Conservation (phyloP, 1,284 basidiomycete genomes). For the Boletus hoseneyae region DNA sequence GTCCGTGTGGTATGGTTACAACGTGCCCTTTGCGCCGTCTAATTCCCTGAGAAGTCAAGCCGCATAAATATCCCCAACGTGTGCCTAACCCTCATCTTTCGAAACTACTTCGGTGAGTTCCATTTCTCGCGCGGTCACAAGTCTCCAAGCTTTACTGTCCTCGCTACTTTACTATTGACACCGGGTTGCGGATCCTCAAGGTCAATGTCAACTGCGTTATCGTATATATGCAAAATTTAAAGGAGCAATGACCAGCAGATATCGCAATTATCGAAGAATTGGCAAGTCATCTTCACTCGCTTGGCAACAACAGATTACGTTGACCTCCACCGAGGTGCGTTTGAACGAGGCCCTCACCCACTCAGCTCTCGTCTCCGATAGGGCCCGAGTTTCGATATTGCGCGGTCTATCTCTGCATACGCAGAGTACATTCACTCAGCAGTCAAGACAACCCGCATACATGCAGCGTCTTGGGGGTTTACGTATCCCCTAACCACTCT, state of each 20-base stretch:
- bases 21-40: conserved; percentile 13
- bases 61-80: conserved; percentile 19
- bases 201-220: neutral
- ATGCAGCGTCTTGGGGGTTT: neutral
- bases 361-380: neutral
- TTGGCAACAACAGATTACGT: neutral
- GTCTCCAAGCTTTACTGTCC: conserved; percentile 6
- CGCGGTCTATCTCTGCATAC: neutral
- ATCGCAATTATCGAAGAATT: neutral
- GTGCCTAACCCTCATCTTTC: conserved; percentile 9
- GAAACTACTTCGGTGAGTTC: conserved; percentile 10
- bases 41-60: conserved; percentile 4
- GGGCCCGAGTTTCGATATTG: neutral
- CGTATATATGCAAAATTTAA: neutral
- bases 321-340: neutral
- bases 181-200: conserved; percentile 4
- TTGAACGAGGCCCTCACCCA: neutral
- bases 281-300: neutral
- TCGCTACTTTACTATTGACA: conserved; percentile 4
- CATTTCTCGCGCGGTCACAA: conserved; percentile 7
- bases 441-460: conserved; percentile 2
- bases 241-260: neutral
- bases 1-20: conserved; percentile 7
- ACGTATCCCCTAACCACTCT: neutral
- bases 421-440: neutral